Percentiles rank a stretch among this genome's conserved stretches.
These are phyloP conservation scores for Nidularia sp. DNA, from an alignment of 768 basidiomycete species.

Conservation along the genomic window DNA sequence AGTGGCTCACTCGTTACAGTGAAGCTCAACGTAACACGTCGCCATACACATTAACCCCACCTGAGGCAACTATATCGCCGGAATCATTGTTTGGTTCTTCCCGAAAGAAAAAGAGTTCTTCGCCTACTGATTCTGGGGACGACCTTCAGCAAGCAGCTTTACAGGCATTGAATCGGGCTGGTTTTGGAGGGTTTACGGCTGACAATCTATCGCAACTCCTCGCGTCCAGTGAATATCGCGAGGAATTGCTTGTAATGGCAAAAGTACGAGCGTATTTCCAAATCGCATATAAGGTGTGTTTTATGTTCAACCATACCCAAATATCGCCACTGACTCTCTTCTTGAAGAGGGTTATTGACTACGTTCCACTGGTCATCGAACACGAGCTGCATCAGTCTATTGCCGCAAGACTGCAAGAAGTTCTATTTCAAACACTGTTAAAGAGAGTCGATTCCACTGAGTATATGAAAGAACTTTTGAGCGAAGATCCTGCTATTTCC, in stretches of 20 bases:
- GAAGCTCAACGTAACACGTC: neutral
- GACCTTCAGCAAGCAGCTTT: neutral
- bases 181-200: too few species aligned
- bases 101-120: neutral
- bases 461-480: conserved; percentile 23
- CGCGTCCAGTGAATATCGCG: conserved; percentile 12
- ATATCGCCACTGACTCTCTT: neutral
- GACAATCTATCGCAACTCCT: too few species aligned
- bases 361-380: conserved; percentile 46
- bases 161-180: neutral
- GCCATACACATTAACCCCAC: neutral
- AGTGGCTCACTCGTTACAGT: conserved; percentile 14
- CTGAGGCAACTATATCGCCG: neutral
- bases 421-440: conserved; percentile 19
- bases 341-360: conserved; percentile 49
- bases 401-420: conserved; percentile 22
- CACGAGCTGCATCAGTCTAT: conserved; percentile 36
- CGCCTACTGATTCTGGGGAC: neutral
- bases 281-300: conserved; percentile 46
- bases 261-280: conserved; percentile 57
- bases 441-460: conserved; percentile 16
- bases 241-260: conserved; percentile 49
- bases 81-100: neutral
- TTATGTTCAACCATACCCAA: neutral
- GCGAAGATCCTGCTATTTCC: conserved; percentile 35